Conservation (phyloP, 257 asterid species). For the Ballota nigra region DNA sequence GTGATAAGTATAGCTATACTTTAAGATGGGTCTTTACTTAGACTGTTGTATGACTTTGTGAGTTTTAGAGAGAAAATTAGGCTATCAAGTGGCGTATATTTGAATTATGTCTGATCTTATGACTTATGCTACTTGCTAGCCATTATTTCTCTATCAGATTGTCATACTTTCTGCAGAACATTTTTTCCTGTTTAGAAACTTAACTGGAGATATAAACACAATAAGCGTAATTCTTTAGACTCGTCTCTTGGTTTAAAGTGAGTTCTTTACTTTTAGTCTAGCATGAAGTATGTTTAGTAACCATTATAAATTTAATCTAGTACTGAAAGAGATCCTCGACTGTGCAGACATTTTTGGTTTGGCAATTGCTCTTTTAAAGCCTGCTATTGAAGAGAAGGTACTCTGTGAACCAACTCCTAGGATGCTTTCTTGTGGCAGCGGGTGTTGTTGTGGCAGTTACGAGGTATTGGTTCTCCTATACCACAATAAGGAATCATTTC, state of each 20-base stretch:
- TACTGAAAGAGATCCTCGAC: not conserved
- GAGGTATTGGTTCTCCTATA: slow-evolving; percentile 46
- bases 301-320: not conserved
- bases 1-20: no score
- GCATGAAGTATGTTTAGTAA: not conserved
- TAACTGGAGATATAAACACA: not conserved
- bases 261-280: no score
- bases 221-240: not conserved
- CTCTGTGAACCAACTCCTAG: slow-evolving; percentile 53
- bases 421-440: slow-evolving; percentile 78
- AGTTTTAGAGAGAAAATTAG: no score
- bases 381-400: slow-evolving; percentile 61
- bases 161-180: not conserved
- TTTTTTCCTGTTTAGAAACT: not conserved
- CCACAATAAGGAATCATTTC: not conserved
- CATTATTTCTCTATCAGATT: not conserved
- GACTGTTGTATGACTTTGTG: not conserved
- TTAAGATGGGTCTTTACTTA: no score
- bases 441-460: slow-evolving; percentile 74
- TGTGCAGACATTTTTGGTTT: slow-evolving; percentile 78
- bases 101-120: not conserved
- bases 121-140: no score
- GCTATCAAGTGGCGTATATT: no score
- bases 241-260: not conserved
- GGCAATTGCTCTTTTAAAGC: slow-evolving; percentile 75